phyloP scores from a whole-genome alignment of 169 alveolate species.

The Eimeria necatrix region DNA sequence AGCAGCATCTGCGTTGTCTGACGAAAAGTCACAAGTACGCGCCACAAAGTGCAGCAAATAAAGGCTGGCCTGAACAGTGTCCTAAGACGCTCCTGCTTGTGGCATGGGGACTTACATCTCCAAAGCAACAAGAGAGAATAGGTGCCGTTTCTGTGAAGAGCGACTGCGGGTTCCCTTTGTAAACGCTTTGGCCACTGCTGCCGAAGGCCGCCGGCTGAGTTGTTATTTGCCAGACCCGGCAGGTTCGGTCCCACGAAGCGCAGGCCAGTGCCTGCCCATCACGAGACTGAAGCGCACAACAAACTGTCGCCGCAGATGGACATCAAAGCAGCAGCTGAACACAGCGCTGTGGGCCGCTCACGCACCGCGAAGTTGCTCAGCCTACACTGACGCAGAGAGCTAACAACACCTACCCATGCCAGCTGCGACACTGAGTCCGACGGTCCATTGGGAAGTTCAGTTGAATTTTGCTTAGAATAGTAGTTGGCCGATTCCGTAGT shows the following conservation, averaged over 20 bases:
- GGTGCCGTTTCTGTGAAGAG: conserved; percentile 78
- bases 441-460: conserved; percentile 77
- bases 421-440: conserved; percentile 76
- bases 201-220: conserved; percentile 72
- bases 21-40: not conserved
- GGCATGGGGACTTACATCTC: conserved; percentile 51
- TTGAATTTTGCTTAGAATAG: conserved; percentile 64
- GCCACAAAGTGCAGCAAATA: not conserved
- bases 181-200: conserved; percentile 5
- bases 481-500: conserved; percentile 71
- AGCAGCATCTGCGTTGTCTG: conserved; percentile 74
- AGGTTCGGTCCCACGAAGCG: conserved; percentile 80
- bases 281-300: conserved; percentile 45
- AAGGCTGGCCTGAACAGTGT: not conserved
- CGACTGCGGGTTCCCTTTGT: conserved; percentile 72
- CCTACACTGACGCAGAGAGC: not conserved
- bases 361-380: not conserved
- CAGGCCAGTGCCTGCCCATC: conserved; percentile 78
- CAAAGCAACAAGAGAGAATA: conserved; percentile 72
- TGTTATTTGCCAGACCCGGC: conserved; percentile 80
- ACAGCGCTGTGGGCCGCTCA: too few relatives aligned
- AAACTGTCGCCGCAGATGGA: not conserved
- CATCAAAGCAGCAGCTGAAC: not conserved
- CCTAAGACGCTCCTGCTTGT: not conserved
- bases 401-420: conserved; percentile 57